Evolutionary conservation across 176 grass and related monocot genomes (phyloP).

Genomic region (Carex cristatella): DNA sequence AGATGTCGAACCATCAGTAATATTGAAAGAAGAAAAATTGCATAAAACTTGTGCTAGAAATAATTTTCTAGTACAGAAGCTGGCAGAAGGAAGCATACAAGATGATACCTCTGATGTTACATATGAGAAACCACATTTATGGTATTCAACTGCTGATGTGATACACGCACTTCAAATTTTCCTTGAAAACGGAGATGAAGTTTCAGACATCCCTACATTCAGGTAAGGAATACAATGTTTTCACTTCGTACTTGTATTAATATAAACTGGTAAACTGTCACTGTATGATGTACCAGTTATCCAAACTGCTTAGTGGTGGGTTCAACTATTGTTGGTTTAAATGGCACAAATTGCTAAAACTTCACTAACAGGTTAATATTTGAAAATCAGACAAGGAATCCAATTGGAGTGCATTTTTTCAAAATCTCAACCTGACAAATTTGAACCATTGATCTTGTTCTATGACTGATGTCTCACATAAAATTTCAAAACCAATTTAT

Average conservation of each 20-base stretch:
- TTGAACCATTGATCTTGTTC: not conserved
- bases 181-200: constrained; percentile 65
- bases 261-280: not conserved
- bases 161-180: constrained; percentile 60
- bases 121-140: constrained; percentile 85
- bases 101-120: constrained; percentile 33
- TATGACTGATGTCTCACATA: not conserved
- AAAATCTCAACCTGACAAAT: not conserved
- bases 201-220: constrained; percentile 57
- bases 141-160: constrained; percentile 59
- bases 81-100: constrained; percentile 8
- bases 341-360: not conserved
- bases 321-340: not conserved
- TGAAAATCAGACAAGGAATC: not conserved
- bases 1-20: constrained; percentile 74
- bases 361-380: not conserved
- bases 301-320: not conserved
- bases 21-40: constrained; percentile 34
- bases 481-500: not conserved
- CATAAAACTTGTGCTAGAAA: not conserved
- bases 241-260: not conserved
- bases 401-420: not conserved
- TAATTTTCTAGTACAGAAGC: not conserved
- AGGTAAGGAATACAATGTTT: constrained; percentile 35
- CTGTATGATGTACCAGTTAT: not conserved